phyloP scores from a whole-genome alignment of 2,329 filamentous ascomycete genomes.

The Fusarium irregulare region DNA sequence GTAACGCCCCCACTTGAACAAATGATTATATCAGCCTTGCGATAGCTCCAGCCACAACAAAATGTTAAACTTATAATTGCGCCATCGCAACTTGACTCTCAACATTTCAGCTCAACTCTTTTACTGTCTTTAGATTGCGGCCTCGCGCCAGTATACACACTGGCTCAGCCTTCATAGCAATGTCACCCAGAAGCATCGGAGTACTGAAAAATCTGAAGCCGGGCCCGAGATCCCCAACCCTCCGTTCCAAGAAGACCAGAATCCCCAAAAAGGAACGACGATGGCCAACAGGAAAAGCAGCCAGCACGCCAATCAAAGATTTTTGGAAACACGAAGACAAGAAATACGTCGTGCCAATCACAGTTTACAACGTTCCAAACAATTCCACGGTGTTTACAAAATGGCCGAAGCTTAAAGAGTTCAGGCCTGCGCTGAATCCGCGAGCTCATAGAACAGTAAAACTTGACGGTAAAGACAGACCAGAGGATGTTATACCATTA shows the following conservation, averaged over 20 bases:
- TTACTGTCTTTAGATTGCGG: background rate
- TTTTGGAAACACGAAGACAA: background rate
- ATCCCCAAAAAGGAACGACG: background rate
- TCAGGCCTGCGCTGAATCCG: conserved; percentile 36
- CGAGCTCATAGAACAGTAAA: conserved; percentile 3
- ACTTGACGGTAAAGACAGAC: background rate
- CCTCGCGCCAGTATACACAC: background rate
- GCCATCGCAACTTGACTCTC: background rate
- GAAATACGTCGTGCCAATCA: background rate
- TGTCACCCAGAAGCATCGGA: background rate
- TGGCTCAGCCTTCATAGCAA: background rate
- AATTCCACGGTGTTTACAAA: conserved; percentile 1
- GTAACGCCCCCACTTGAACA: conserved; percentile 17
- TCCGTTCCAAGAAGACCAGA: background rate
- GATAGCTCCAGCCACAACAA: conserved; percentile 36
- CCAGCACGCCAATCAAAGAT: background rate
- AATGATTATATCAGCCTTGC: conserved; percentile 7
- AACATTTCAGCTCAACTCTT: background rate
- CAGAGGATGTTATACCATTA: background rate
- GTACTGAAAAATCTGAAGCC: background rate
- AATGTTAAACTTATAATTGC: background rate
- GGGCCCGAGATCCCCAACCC: background rate
- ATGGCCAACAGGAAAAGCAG: background rate
- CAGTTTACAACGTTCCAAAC: conserved; percentile 6
- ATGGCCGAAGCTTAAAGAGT: conserved; percentile 43